Conservation (phyloP, 2,329 filamentous ascomycete genomes). For the Fusarium pininemorale region DNA sequence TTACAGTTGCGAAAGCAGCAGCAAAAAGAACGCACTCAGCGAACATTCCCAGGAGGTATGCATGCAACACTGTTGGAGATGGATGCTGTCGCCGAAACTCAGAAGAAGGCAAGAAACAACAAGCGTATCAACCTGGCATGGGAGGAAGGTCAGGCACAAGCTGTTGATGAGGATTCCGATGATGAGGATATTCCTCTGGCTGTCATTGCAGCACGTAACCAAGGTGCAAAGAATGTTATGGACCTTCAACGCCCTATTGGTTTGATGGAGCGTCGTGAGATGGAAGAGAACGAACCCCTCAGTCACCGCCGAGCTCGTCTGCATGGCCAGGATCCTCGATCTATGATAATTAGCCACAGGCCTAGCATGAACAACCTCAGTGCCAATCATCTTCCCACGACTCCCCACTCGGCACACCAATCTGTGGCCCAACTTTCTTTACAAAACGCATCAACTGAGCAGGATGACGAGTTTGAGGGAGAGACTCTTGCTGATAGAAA, state of each 20-base stretch:
- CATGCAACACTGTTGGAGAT: conserved; percentile 90
- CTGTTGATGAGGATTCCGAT: conserved; percentile 58
- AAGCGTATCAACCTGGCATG: conserved; percentile 89
- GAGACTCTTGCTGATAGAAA: conserved; percentile 74
- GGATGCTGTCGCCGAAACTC: conserved; percentile 87
- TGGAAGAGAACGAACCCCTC: conserved; percentile 93
- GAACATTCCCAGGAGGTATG: conserved; percentile 78
- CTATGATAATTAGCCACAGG: conserved; percentile 49
- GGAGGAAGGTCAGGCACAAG: conserved; percentile 73
- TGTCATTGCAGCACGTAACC: conserved; percentile 72
- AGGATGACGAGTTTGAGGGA: conserved; percentile 66
- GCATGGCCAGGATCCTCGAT: conserved; percentile 66
- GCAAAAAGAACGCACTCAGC: conserved; percentile 77
- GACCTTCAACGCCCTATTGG: conserved; percentile 74
- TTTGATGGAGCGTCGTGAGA: conserved; percentile 80
- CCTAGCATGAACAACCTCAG: conserved; percentile 57
- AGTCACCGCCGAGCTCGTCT: conserved; percentile 80
- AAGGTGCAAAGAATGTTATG: conserved; percentile 60
- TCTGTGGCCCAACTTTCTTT: conserved; percentile 11
- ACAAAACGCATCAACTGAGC: conserved; percentile 48
- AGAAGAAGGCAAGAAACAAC: conserved; percentile 76
- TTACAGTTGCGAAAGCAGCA: conserved; percentile 91
- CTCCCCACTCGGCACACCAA: conserved; percentile 39
- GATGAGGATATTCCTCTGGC: conserved; percentile 92
- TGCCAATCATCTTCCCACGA: conserved; percentile 24